Evolutionary conservation across 371 early-diverging fungal genomes (phyloP).

Genomic region (Basidiobolus heterosporus): DNA sequence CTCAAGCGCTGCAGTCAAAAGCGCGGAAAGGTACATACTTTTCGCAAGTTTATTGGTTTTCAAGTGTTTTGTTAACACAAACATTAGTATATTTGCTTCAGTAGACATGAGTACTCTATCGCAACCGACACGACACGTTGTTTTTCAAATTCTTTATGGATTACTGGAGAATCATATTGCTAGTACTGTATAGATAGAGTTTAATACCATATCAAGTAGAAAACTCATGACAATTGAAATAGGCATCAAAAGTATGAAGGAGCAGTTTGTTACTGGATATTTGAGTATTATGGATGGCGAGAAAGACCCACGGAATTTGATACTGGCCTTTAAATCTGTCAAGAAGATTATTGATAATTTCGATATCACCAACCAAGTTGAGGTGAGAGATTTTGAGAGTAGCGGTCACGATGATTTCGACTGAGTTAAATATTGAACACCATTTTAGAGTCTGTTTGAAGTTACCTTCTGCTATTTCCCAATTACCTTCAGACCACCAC

Average conservation of each 20-base stretch:
- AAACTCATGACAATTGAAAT: neutral
- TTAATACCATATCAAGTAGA: neutral
- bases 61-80: neutral
- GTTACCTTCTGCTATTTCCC: conserved; percentile 95
- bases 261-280: conserved; percentile 68
- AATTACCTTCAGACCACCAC: conserved; percentile 89
- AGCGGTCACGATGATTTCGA: neutral
- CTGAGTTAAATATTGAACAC: neutral
- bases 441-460: conserved; percentile 68
- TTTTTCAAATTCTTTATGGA: conserved; percentile 32
- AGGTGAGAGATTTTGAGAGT: conserved; percentile 22
- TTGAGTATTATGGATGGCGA: conserved; percentile 86
- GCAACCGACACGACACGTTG: conserved; percentile 30
- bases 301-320: conserved; percentile 90
- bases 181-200: conserved; percentile 1
- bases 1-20: conserved; percentile 29
- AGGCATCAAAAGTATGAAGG: conserved; percentile 18
- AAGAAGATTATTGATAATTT: conserved; percentile 42
- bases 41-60: conserved; percentile 1
- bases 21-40: no score
- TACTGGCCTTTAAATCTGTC: conserved; percentile 64
- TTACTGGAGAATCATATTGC: conserved; percentile 5
- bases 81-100: neutral
- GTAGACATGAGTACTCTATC: neutral
- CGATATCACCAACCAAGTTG: conserved; percentile 56